Evolutionary conservation across 176 grass and related monocot genomes (phyloP).

Genomic region (Oryza rufipogon): DNA sequence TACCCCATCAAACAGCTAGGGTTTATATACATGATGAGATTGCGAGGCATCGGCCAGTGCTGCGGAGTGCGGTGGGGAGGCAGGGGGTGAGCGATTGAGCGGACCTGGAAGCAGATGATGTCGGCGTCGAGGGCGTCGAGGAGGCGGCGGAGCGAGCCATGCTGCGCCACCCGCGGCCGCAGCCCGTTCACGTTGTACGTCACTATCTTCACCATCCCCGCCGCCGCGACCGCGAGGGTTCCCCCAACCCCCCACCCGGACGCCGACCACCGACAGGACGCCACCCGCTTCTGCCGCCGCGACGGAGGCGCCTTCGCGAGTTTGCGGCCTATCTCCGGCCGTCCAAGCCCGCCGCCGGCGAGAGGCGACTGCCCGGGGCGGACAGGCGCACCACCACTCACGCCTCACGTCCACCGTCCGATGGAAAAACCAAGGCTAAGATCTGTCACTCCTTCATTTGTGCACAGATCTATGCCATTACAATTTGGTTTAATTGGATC

Average conservation of each 20-base stretch:
- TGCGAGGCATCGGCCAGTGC: neutral
- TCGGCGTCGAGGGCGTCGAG: conserved; percentile 86
- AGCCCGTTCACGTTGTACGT: conserved; percentile 98
- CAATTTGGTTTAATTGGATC: no score
- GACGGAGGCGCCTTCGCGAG: neutral
- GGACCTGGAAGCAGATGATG: conserved; percentile 98
- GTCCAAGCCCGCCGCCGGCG: neutral
- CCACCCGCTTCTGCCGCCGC: conserved; percentile 1
- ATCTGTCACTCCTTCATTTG: neutral
- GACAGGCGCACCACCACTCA: neutral
- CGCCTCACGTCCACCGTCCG: conserved; percentile 12
- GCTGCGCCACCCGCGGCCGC: conserved; percentile 85
- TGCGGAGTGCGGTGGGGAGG: neutral
- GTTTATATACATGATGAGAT: neutral
- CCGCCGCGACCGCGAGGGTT: neutral
- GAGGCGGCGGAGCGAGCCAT: conserved; percentile 90
- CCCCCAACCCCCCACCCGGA: neutral
- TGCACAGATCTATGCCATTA: no score
- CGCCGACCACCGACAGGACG: conserved; percentile 18
- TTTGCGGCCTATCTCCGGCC: conserved; percentile 33
- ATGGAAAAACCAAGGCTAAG: conserved; percentile 1
- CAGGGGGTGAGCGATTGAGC: neutral
- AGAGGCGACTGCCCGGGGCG: neutral
- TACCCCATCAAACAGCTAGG: conserved; percentile 34
- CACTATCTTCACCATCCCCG: conserved; percentile 75